Evolutionary conservation across 768 basidiomycete species (phyloP).

Genomic region (Strobilomyces confusus): DNA sequence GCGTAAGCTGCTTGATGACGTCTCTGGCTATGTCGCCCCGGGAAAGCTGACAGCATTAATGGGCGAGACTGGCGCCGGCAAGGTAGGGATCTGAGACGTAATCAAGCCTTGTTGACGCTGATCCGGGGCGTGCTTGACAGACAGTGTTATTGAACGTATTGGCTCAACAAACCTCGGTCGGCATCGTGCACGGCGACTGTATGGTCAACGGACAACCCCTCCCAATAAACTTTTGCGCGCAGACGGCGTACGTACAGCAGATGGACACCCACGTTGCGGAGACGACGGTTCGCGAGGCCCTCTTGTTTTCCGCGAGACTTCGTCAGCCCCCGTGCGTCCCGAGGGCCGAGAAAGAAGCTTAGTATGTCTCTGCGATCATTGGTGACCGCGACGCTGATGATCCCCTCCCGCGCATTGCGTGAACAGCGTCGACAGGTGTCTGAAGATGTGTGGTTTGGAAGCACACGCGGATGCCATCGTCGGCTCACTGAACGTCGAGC

Average conservation of each 20-base stretch:
- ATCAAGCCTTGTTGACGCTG: neutral
- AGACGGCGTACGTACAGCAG: constrained; percentile 59
- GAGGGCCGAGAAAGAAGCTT: constrained; percentile 68
- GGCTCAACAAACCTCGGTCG: neutral
- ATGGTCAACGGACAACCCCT: constrained; percentile 46
- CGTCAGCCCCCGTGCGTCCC: constrained; percentile 70
- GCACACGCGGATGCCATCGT: constrained; percentile 60
- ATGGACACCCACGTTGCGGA: constrained; percentile 75
- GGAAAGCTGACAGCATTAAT: constrained; percentile 51
- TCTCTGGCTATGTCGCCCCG: constrained; percentile 48
- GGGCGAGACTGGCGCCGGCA: constrained; percentile 38
- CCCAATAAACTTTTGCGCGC: constrained; percentile 58
- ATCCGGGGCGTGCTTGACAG: constrained; percentile 20
- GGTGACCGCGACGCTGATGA: neutral
- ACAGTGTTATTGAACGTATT: constrained; percentile 59
- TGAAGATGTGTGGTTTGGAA: constrained; percentile 66
- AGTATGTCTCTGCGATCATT: constrained; percentile 42
- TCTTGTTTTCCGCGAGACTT: constrained; percentile 74
- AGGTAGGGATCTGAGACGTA: constrained; percentile 9
- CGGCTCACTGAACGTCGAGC: constrained; percentile 48
- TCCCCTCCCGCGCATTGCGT: neutral
- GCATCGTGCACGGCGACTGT: neutral
- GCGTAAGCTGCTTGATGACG: constrained; percentile 36
- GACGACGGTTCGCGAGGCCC: constrained; percentile 75
- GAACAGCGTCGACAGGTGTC: constrained; percentile 47